Base-by-base conservation (phyloP, 2,329 filamentous ascomycete genomes). In the Myriosclerotinia duriaeana region DNA sequence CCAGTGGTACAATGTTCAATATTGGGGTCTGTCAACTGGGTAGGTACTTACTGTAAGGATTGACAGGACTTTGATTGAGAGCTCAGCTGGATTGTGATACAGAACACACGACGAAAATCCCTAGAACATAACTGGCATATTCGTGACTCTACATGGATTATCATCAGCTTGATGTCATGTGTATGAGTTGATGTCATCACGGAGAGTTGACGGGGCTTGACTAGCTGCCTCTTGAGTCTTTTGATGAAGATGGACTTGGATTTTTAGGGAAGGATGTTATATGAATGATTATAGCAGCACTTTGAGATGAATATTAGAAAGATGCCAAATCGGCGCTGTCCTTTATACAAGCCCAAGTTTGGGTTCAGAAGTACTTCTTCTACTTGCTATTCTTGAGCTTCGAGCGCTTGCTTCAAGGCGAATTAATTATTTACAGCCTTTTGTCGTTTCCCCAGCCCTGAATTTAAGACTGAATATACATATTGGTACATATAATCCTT, bases 1-100 rank as follows among this genome's bases (percentile, higher is more conserved):
- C 38, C 14, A 17, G 58, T 50, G 44, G n/a, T 38, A 61, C 58
- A 38, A 40, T 26, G 34, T 50, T 50, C 34, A 50, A 50, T 61
- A 38, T 36, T 40, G 34, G 36, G n/a, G 34, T 36, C 44, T 61
- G 44, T 61, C 58, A 50, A 38, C 14, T 50, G 34, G n/a, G 14
- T 26, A 20, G 58, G 30, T 34, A n/a, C 44, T 50, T 26, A 20
- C 14, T 36, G 1, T 50, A 48, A 26, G 44, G 34, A 61, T 60
- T 61, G 58, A 61, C 58, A 61, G 58, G 34, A 38, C 14, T 14
- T 40, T 55, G 20, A 38, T 55, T 40, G 53, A 38, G 15, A 40
- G 30, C 44, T 38, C 44, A 38, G 58, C 34, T 61, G 44, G 12
- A 22, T 14, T 50, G 44, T 61, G 14, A 8, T 20, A 50, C 44